These are phyloP conservation scores for Epichloe glyceriae DNA, from an alignment of 2,329 filamentous ascomycete species.

Conservation along the genomic window DNA sequence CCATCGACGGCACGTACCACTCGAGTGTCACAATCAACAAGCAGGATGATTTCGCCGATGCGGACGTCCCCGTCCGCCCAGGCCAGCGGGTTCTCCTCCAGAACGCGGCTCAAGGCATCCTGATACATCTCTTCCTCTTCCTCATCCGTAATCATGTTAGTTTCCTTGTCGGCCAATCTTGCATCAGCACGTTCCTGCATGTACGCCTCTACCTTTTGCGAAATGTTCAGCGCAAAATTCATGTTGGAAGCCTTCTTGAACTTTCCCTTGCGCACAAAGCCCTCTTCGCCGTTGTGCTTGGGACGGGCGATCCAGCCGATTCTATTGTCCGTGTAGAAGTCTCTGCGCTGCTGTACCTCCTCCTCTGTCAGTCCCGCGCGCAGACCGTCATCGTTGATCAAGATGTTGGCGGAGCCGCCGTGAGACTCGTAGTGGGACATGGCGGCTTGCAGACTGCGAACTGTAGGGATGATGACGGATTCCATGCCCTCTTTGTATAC, in stretches of 20 bases:
- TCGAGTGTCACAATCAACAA: constrained; percentile 57
- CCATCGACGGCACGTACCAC: constrained; percentile 23
- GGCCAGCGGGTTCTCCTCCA: constrained; percentile 31
- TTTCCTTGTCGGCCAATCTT: constrained; percentile 7
- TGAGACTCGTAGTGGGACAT: constrained; percentile 37
- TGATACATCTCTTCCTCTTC: constrained; percentile 35
- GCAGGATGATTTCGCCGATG: constrained; percentile 49
- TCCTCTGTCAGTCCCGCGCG: constrained; percentile 33
- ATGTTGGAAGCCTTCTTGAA: constrained; percentile 68
- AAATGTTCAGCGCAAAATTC: constrained; percentile 55
- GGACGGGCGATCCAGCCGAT: constrained; percentile 36
- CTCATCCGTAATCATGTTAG: constrained; percentile 13
- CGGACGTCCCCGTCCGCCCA: constrained; percentile 50
- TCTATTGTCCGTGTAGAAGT: constrained; percentile 37
- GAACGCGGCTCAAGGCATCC: constrained; percentile 32
- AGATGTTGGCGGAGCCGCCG: constrained; percentile 35
- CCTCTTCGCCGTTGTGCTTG: constrained; percentile 30
- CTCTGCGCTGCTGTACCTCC: constrained; percentile 25
- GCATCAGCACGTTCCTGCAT: constrained; percentile 25
- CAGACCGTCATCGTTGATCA: constrained; percentile 51
- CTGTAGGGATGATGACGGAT: constrained; percentile 34
- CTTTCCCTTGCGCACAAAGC: constrained; percentile 45
- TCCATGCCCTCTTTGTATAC: constrained; percentile 29
- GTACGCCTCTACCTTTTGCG: constrained; percentile 48
- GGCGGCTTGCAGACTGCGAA: constrained; percentile 33